Conservation (phyloP, 257 asterid species). For the Fraxinus pennsylvanica region DNA sequence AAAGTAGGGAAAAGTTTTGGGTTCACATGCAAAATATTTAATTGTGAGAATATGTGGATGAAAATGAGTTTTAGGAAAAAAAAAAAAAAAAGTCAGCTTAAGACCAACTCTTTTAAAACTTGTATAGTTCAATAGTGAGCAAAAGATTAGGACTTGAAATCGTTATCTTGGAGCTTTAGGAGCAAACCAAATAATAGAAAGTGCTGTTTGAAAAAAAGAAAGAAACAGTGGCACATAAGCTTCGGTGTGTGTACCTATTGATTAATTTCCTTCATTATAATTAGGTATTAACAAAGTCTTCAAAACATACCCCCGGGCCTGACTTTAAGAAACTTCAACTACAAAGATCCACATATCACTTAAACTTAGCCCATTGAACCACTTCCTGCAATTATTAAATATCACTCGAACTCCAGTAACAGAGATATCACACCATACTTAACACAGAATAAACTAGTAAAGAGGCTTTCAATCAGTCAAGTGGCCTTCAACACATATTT, state of each 20-base stretch:
- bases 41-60: too few species aligned
- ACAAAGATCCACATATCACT: slow-evolving; percentile 14
- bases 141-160: not conserved
- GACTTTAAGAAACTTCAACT: not conserved
- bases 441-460: not conserved
- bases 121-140: not conserved
- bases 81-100: too few species aligned
- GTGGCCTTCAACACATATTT: not conserved
- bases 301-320: not conserved
- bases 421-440: not conserved
- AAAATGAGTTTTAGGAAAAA: too few species aligned
- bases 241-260: not conserved
- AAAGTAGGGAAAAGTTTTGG: too few species aligned
- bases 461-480: not conserved
- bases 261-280: not conserved
- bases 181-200: not conserved
- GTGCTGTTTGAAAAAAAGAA: not conserved
- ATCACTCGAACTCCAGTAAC: not conserved
- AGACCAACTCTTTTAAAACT: not conserved
- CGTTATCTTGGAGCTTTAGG: not conserved
- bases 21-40: too few species aligned
- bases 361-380: not conserved
- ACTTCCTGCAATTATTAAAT: not conserved
- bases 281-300: not conserved
- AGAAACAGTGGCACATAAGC: not conserved